A percentile compares a stretch with the other conserved stretches of the same genome.
Evolutionary conservation across 805 yeast species (phyloP).

Genomic region (Cyberlindnera mrakii): DNA sequence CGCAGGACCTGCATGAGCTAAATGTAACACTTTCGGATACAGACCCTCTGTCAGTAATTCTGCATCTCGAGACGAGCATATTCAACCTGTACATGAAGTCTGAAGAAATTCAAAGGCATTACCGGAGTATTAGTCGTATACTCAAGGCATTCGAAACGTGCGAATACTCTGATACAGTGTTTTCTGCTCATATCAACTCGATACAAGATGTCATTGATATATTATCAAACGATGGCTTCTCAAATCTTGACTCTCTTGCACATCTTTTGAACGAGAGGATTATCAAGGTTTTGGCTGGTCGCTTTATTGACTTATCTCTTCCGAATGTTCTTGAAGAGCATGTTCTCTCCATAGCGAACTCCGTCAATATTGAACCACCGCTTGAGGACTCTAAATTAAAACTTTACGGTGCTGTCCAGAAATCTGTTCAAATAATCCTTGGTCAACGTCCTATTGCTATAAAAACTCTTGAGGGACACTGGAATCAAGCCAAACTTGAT

Average conservation of each 20-base stretch:
- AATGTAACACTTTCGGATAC: slow-evolving; percentile 27
- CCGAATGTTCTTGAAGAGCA: slow-evolving; percentile 22
- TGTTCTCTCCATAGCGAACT: slow-evolving; percentile 29
- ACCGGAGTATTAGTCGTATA: slow-evolving; percentile 16
- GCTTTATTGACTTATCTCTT: slow-evolving; percentile 18
- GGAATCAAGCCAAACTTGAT: slow-evolving; percentile 1
- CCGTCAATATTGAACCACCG: slow-evolving; percentile 35
- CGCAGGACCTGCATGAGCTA: slow-evolving; percentile 38
- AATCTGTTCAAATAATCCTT: slow-evolving; percentile 15
- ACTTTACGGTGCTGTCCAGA: slow-evolving; percentile 25
- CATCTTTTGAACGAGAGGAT: slow-evolving; percentile 29
- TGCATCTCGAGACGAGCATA: slow-evolving; percentile 28
- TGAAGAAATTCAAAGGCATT: slow-evolving; percentile 25
- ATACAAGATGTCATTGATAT: slow-evolving; percentile 33
- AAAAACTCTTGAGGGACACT: slow-evolving; percentile 10
- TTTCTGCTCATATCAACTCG: slow-evolving; percentile 17
- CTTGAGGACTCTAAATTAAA: slow-evolving; percentile 30
- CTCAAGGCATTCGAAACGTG: slow-evolving; percentile 25
- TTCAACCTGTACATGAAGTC: slow-evolving; percentile 25
- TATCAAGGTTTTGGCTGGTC: slow-evolving; percentile 19
- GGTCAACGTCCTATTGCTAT: slow-evolving; percentile 23
- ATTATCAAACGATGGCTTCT: slow-evolving; percentile 31
- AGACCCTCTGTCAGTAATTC: slow-evolving; percentile 24
- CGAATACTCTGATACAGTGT: slow-evolving; percentile 15
- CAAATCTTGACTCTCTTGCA: slow-evolving; percentile 29